Base-by-base conservation (phyloP, 306 rosid species). In the Styphnolobium japonicum region DNA sequence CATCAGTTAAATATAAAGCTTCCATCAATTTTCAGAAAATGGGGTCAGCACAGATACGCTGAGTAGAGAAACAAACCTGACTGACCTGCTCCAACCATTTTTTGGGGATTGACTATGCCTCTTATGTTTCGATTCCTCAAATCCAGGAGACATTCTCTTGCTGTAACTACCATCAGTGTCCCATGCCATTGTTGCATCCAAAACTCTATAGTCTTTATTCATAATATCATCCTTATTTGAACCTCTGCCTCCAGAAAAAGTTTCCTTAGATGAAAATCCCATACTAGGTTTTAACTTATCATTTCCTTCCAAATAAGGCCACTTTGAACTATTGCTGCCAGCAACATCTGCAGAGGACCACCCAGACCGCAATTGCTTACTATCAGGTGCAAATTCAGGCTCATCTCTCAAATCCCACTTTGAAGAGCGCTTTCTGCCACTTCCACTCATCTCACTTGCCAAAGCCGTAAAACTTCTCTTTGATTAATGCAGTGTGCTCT, bases 351-450 rank as follows among this genome's bases (percentile, higher is more conserved):
- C 80, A 79, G 92, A 89, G 49, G 85, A 85, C 93, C 90, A 76
- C 65, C 88, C 88, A 39, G 85, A 75, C 57, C 86, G 87, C 43
- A 87, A 81, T 86, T 90, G 77, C 89, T 87, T 82, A 77, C 80
- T 71, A 60, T 81, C 86, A 68, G 91, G 75, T 71, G 83, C 86
- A 73, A 78, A 89, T 56, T 83, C 92, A 83, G 82, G 88, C 12
- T 86, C 90, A 40, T 87, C 98, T 66, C 86, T 83, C 83, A 85
- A 79, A 88, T 95, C 98, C 99, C 99, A 95, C 86, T 93, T 95
- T 40, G 99, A 91, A 74, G 89, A 82, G 67, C 91, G 91, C 82
- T 80, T 95, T 85, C 92, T 81, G 85, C 89, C 81, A 81, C 90
- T 89, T 84, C 92, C 93, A 81, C 98, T 91, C 99, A 95, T 93